Percentiles rank a stretch among this genome's conserved stretches.
phyloP scores from a whole-genome alignment of 1,284 basidiomycete species.

The Ustilago curta region DNA sequence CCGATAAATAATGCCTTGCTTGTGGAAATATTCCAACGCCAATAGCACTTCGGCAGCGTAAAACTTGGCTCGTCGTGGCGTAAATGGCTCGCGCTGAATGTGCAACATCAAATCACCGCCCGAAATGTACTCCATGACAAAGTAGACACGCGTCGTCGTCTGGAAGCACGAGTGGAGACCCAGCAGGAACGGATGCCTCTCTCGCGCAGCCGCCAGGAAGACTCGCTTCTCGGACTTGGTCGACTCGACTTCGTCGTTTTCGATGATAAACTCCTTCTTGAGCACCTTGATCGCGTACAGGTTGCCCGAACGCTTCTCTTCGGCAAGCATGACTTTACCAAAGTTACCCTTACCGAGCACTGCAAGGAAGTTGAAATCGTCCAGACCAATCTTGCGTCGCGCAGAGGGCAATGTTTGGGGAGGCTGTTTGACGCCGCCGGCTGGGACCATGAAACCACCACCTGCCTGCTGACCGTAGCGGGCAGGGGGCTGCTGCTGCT shows the following conservation, averaged over 20 bases:
- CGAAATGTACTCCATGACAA: slow-evolving; percentile 81
- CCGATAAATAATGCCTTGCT: slow-evolving; percentile 86
- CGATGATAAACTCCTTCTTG: slow-evolving; percentile 99
- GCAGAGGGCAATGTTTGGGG: slow-evolving; percentile 58
- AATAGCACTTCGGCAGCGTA: slow-evolving; percentile 98
- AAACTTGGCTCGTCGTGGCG: slow-evolving; percentile 89
- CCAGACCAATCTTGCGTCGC: slow-evolving; percentile 90
- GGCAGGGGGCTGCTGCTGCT: slow-evolving; percentile 16
- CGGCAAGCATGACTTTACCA: slow-evolving; percentile 99
- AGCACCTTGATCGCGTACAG: slow-evolving; percentile 99
- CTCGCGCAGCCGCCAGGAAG: slow-evolving; percentile 92
- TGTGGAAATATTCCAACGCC: slow-evolving; percentile 97
- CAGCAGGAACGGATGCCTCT: slow-evolving; percentile 96
- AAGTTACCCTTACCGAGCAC: slow-evolving; percentile 99
- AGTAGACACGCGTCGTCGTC: slow-evolving; percentile 94
- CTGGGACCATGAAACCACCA: slow-evolving; percentile 18
- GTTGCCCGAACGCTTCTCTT: slow-evolving; percentile 90
- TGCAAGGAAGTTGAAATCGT: slow-evolving; percentile 99
- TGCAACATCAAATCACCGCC: slow-evolving; percentile 85
- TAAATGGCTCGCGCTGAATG: slow-evolving; percentile 84
- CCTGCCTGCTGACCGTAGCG: slow-evolving; percentile 15
- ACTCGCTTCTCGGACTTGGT: slow-evolving; percentile 99
- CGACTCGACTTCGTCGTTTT: slow-evolving; percentile 99
- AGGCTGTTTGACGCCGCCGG: slow-evolving; percentile 18
- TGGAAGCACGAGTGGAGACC: slow-evolving; percentile 99